Conservation (phyloP, 805 yeast species). For the Sungouiozyma ichnusensis region DNA sequence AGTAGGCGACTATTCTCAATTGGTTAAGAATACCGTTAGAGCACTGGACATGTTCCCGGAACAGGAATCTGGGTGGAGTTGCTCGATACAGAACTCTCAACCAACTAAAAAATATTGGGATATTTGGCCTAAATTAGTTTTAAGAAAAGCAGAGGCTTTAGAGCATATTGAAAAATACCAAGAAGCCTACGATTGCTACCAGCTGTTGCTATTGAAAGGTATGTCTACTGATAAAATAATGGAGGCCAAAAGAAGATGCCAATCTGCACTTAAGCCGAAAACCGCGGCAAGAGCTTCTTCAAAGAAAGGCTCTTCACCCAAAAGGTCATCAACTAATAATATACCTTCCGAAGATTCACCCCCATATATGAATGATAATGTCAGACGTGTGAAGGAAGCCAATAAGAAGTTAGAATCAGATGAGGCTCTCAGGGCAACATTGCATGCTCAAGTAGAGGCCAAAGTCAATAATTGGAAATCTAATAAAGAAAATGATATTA, state of each 20-base stretch:
- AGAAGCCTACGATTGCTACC: constrained; percentile 54
- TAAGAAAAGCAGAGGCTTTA: constrained; percentile 70
- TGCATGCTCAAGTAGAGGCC: constrained; percentile 53
- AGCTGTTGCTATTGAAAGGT: constrained; percentile 55
- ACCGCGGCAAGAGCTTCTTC: constrained; percentile 1
- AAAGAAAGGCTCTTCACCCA: too few relatives aligned
- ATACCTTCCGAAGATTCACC: constrained; percentile 6
- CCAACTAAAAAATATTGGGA: constrained; percentile 33
- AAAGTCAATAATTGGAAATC: constrained; percentile 52
- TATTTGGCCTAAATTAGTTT: constrained; percentile 62
- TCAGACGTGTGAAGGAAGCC: constrained; percentile 41
- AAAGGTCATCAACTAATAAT: constrained; percentile 3
- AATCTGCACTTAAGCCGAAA: constrained; percentile 48
- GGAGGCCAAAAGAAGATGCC: constrained; percentile 79
- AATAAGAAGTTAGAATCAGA: constrained; percentile 32
- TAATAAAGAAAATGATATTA: constrained; percentile 71
- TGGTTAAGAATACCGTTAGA: constrained; percentile 22
- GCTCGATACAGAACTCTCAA: constrained; percentile 32
- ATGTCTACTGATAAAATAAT: constrained; percentile 49
- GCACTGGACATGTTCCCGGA: constrained; percentile 29
- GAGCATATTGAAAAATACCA: constrained; percentile 68
- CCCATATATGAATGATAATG: constrained; percentile 27
- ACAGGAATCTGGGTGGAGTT: constrained; percentile 30
- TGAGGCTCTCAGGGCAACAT: constrained; percentile 47
- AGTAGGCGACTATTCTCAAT: constrained; percentile 50